phyloP scores from a whole-genome alignment of 2,329 filamentous ascomycete genomes.

The Hypoxylon sp. region DNA sequence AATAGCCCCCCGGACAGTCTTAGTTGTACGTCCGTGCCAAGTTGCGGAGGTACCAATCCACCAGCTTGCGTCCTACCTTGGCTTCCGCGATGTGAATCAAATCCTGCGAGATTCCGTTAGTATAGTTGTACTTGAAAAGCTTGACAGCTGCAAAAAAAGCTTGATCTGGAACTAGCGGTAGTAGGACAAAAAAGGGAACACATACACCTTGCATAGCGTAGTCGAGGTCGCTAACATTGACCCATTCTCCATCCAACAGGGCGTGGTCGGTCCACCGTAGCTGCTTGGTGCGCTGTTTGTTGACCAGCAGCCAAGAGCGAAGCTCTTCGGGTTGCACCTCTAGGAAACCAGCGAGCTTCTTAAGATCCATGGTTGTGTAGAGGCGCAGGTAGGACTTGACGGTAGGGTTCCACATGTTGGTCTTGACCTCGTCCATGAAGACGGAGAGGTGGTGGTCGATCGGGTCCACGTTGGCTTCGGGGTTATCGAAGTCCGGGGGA shows the following conservation, averaged over 20 bases:
- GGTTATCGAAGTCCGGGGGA: slow-evolving; percentile 97
- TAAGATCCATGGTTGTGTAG: slow-evolving; percentile 99
- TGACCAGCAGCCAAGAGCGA: slow-evolving; percentile 91
- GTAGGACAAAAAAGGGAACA: slow-evolving; percentile 47
- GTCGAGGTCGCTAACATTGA: slow-evolving; percentile 95
- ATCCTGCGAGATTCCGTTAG: slow-evolving; percentile 67
- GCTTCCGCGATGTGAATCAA: slow-evolving; percentile 99
- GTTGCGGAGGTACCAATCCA: slow-evolving; percentile 99
- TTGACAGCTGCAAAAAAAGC: slow-evolving; percentile 43
- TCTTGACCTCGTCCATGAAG: slow-evolving; percentile 99
- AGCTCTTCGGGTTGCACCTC: slow-evolving; percentile 97
- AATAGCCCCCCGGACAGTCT: slow-evolving; percentile 29
- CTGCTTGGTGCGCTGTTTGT: slow-evolving; percentile 98
- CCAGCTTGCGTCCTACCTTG: slow-evolving; percentile 95
- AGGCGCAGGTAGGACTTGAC: slow-evolving; percentile 99
- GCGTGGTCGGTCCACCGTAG: slow-evolving; percentile 92
- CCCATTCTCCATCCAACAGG: slow-evolving; percentile 89
- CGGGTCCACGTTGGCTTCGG: slow-evolving; percentile 93
- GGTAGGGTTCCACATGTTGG: slow-evolving; percentile 97
- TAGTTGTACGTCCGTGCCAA: slow-evolving; percentile 90
- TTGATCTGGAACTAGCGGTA: slow-evolving; percentile 25
- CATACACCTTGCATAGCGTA: slow-evolving; percentile 94
- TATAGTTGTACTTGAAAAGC: slow-evolving; percentile 41
- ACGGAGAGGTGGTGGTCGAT: slow-evolving; percentile 96
- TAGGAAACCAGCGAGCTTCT: slow-evolving; percentile 97